Conservation (phyloP, 75 land plant species). For the Pinus taeda region DNA sequence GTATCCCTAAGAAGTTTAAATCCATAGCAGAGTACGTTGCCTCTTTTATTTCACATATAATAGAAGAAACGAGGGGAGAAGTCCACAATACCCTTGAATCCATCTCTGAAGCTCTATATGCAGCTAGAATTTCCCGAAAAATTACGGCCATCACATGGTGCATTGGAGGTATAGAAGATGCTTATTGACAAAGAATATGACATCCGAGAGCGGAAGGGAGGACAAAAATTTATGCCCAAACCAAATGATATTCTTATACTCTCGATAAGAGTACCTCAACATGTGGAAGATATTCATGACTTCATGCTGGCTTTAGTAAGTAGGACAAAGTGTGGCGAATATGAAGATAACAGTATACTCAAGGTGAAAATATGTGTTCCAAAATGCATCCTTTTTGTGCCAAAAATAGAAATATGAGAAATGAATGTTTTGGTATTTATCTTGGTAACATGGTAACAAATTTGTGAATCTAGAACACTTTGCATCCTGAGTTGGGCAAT, state of each 20-base stretch:
- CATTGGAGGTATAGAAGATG: not conserved
- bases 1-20: slow-evolving; percentile 42
- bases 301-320: slow-evolving; percentile 3
- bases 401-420: not conserved
- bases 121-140: slow-evolving; percentile 13
- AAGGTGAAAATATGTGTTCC: slow-evolving; percentile 1
- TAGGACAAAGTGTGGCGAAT: too few relatives aligned
- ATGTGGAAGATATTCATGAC: not conserved
- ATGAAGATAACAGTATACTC: not conserved
- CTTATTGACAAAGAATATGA: not conserved
- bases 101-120: slow-evolving; percentile 28
- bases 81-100: slow-evolving; percentile 31
- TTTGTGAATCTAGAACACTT: slow-evolving; percentile 55
- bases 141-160: slow-evolving; percentile 8
- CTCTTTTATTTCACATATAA: slow-evolving; percentile 35
- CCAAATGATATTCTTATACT: slow-evolving; percentile 39
- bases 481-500: slow-evolving; percentile 14
- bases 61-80: slow-evolving; percentile 65
- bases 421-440: slow-evolving; percentile 24
- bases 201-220: not conserved
- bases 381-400: not conserved
- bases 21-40: slow-evolving; percentile 37
- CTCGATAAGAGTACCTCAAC: slow-evolving; percentile 22
- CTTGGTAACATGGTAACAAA: slow-evolving; percentile 37
- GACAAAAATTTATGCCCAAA: not conserved